Evolutionary conservation across 805 yeast genomes (phyloP), one percentile per base, ranked within the genome.

Genomic region (Sungouiella blattae): DNA sequence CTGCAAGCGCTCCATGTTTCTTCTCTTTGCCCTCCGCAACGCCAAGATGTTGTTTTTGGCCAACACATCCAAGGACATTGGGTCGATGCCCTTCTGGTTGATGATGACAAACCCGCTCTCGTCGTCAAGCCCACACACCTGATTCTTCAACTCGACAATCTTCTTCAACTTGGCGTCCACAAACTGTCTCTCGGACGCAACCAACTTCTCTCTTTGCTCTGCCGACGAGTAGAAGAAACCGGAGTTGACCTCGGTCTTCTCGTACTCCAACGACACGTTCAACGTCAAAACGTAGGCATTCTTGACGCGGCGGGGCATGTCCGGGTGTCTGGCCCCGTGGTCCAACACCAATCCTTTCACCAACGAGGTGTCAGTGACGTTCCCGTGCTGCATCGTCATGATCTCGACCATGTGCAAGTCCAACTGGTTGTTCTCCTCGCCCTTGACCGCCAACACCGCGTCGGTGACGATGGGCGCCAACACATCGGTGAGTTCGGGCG

Each of bases 291-390:
- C 80, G 53, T 77, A 70, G 2, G 96, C 96, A 59, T 93, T 87
- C 45, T 77, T 75, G 13, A 93, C 82, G 36, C 80, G 67, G 47
- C 80, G 84, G 40, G 98, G 98, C 98, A 93, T 93, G 63, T 93
- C 98, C 30, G 98, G 98, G 70, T 93, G 98, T 60, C 98, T 79
- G 12, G 96, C 97, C 48, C 98, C 98, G 60, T 93, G 98, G 60
- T 93, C 98, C 46, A 93, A 73, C 24, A 93, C 98, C 49, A 93
- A 75, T 30, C 98, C 98, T 50, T 76, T 80, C 46, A 93, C 71
- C 40, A 93, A 78, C 52, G 74, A 72, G 13, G 98, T 89, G 37
- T 89, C 93, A 42, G 80, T 77, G 22, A 93, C 87, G 25, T 83
- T 75, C 48, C 87, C 85, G 55, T 85, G 91, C 75, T 93, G 96